Evolutionary conservation across 192 early-diverging fungal species (phyloP).

Genomic region (Linnemannia zychae): DNA sequence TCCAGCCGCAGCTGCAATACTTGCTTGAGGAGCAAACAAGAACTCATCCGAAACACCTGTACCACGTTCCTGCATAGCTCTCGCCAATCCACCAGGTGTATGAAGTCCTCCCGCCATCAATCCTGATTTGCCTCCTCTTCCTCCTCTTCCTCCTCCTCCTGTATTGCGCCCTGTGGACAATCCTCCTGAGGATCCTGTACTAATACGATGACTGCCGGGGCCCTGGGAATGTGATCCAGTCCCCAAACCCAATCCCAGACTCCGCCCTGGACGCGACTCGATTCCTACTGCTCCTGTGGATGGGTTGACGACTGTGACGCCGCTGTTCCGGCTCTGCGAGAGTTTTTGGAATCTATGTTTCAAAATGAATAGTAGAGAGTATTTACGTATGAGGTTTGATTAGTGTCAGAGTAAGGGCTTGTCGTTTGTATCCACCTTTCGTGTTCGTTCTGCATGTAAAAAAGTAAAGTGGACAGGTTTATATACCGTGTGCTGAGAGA

Average conservation of each 20-base stretch:
- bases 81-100: constrained; percentile 37
- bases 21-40: constrained; percentile 21
- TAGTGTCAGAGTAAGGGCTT: no score
- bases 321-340: constrained; percentile 26
- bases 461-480: no score
- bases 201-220: constrained; percentile 8
- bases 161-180: neutral
- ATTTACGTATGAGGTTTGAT: no score
- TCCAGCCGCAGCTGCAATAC: neutral
- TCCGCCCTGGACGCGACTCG: constrained; percentile 19
- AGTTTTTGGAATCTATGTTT: constrained; percentile 42
- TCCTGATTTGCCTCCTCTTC: constrained; percentile 9
- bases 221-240: constrained; percentile 29
- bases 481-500: constrained; percentile 47
- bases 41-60: constrained; percentile 40
- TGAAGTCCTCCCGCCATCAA: constrained; percentile 19
- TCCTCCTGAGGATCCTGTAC: neutral
- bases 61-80: constrained; percentile 55
- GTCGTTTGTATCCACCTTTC: no score
- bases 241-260: constrained; percentile 22
- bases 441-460: no score
- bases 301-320: constrained; percentile 44
- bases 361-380: no score
- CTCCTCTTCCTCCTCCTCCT: neutral
- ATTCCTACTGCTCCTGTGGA: neutral